A percentile compares a stretch with the other conserved stretches of the same genome.
Conservation (phyloP, 441 rosid species). For the Gossypium gossypioides region DNA sequence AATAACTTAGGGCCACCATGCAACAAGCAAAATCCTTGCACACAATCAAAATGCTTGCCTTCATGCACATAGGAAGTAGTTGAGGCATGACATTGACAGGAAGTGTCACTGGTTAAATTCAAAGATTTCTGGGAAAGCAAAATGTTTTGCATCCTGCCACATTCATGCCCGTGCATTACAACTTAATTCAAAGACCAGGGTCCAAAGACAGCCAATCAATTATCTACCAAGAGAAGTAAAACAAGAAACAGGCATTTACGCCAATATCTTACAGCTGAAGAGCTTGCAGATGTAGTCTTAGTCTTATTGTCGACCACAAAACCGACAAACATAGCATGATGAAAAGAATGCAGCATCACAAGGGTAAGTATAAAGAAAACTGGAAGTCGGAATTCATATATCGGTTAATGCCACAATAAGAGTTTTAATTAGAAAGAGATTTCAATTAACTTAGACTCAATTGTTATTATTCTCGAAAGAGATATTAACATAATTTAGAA, state of each 20-base stretch:
- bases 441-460: too few species aligned
- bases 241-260: neutral
- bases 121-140: neutral
- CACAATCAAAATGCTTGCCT: neutral
- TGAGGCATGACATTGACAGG: neutral
- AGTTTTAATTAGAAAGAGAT: too few species aligned
- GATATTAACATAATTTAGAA: too few species aligned
- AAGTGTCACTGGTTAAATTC: neutral
- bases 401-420: too few species aligned
- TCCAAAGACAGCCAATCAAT: neutral
- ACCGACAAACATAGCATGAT: slow-evolving; percentile 7
- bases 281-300: neutral
- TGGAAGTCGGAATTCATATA: neutral
- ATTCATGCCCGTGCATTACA: neutral
- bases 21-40: neutral
- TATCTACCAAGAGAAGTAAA: neutral
- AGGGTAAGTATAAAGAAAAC: slow-evolving; percentile 13
- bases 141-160: neutral
- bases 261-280: neutral
- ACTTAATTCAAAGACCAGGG: neutral
- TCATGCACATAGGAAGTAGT: neutral
- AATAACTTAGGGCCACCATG: neutral
- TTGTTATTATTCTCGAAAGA: too few species aligned
- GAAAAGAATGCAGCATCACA: slow-evolving; percentile 10
- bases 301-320: neutral